Evolutionary conservation across 2,329 filamentous ascomycete genomes (phyloP).

Genomic region (Pestalotiopsis sp.): DNA sequence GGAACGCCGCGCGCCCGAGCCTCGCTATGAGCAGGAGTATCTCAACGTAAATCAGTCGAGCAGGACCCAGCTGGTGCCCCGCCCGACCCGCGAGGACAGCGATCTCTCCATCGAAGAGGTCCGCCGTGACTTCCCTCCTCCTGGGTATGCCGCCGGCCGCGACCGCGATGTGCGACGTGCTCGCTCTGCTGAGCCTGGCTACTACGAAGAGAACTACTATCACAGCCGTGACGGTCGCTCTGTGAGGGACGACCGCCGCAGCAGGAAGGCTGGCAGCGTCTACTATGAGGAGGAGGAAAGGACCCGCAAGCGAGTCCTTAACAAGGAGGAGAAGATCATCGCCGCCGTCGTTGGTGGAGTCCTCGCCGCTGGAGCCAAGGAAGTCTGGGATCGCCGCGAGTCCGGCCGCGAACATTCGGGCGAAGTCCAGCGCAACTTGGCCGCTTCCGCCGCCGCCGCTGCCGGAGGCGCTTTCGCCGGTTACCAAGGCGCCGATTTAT

Average conservation of each 20-base stretch:
- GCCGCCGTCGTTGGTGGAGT: constrained; percentile 68
- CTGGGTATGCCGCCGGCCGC: constrained; percentile 47
- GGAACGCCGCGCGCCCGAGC: constrained; percentile 50
- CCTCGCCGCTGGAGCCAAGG: constrained; percentile 67
- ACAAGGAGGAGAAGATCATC: constrained; percentile 68
- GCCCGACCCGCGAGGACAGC: constrained; percentile 68
- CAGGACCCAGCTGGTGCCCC: constrained; percentile 48
- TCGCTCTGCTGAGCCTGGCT: constrained; percentile 64
- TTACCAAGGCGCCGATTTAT: constrained; percentile 65
- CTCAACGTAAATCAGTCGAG: constrained; percentile 47
- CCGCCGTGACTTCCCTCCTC: constrained; percentile 80
- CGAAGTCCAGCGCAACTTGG: constrained; percentile 58
- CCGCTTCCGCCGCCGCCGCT: constrained; percentile 63
- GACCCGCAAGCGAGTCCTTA: constrained; percentile 54
- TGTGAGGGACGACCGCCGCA: constrained; percentile 42
- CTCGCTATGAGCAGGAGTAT: constrained; percentile 56
- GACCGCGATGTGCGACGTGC: constrained; percentile 58
- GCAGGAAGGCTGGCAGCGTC: constrained; percentile 52
- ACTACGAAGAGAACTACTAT: constrained; percentile 65
- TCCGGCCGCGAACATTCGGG: constrained; percentile 49
- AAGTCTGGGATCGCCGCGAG: constrained; percentile 66
- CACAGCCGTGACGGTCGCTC: constrained; percentile 25
- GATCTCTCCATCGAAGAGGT: constrained; percentile 80
- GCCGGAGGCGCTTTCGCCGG: constrained; percentile 67
- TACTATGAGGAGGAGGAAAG: constrained; percentile 63